A percentile compares a stretch with the other conserved stretches of the same genome.
Evolutionary conservation across 805 yeast genomes (phyloP).

Genomic region (Metschnikowia continentalis): DNA sequence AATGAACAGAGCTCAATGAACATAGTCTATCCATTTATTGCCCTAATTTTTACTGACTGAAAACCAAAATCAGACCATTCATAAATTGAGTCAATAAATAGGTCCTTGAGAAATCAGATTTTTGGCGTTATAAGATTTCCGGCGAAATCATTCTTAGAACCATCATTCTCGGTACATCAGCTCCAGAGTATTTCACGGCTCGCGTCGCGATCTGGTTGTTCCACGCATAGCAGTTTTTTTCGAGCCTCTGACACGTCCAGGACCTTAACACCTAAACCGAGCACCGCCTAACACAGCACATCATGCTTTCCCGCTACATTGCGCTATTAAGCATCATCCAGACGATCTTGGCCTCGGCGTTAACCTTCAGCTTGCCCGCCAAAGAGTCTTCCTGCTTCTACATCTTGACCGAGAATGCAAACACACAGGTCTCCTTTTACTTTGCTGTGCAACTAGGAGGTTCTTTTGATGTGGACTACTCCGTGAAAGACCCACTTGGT

Average conservation of each 20-base stretch:
- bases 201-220: constrained; percentile 5
- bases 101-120: too few relatives aligned
- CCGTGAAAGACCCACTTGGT: constrained; percentile 55
- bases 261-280: neutral
- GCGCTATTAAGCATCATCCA: constrained; percentile 24
- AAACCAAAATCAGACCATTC: too few relatives aligned
- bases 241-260: constrained; percentile 8
- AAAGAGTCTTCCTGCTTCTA: constrained; percentile 71
- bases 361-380: constrained; percentile 73
- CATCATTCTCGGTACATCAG: too few relatives aligned
- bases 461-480: constrained; percentile 73
- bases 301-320: constrained; percentile 14
- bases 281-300: constrained; percentile 1
- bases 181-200: neutral
- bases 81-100: too few relatives aligned
- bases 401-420: constrained; percentile 57
- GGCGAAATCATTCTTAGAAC: too few relatives aligned
- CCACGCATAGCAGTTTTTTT: constrained; percentile 8
- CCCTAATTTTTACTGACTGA: too few relatives aligned
- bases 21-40: neutral
- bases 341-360: constrained; percentile 48
- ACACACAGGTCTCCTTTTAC: constrained; percentile 64
- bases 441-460: constrained; percentile 85
- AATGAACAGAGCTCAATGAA: neutral
- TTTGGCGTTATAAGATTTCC: too few relatives aligned